Base-by-base conservation (phyloP, 148 eudicot species). In the Rhododendron griersonianum region DNA sequence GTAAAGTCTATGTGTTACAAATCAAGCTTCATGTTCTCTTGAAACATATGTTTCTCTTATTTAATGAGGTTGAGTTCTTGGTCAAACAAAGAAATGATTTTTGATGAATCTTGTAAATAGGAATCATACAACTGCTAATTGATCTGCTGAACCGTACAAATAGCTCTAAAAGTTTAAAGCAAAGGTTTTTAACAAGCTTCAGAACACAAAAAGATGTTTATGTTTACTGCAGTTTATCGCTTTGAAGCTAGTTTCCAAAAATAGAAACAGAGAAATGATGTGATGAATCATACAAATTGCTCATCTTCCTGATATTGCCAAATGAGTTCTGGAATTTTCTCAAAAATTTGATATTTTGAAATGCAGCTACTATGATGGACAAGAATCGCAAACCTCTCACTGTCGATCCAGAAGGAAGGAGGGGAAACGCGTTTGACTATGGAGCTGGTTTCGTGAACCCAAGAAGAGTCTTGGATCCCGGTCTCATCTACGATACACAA, bases 391-490 rank as follows among this genome's bases (percentile, higher is more conserved):
- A 73, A 87, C 92, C 92, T 7, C 89, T 92, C 18, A 89, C 87
- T 78, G 92, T 85, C 13, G 89, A 86, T 78, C 93, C 93, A 6
- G 88, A 86, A 44, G 92, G 93, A 65, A 85, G 86, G 82, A 86
- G 81, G 69, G 93, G 84, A 3, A 88, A 85, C 71, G 88, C 92
- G 10, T 92, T 92, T 76, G 93, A 92, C 50, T 87, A 89, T 71
- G 93, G 93, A 2, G 81, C 93, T 47, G 93, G 93, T 21, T 92
- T 90, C 47, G 84, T 92, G 80, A 87, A 88, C 84, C 93, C 93
- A 35, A 90, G 57, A 59, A 83, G 71, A 76, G 91, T 90, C 75
- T 87, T 92, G 30, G 81, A 87, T 77, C 92, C 93, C 2, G 93
- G 93, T 55, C 93, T 92, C 37, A 19, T 92, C 63, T 92, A 89